Conservation (phyloP, 352 stramenopile genomes). For the Pythium grandisporangium region DNA sequence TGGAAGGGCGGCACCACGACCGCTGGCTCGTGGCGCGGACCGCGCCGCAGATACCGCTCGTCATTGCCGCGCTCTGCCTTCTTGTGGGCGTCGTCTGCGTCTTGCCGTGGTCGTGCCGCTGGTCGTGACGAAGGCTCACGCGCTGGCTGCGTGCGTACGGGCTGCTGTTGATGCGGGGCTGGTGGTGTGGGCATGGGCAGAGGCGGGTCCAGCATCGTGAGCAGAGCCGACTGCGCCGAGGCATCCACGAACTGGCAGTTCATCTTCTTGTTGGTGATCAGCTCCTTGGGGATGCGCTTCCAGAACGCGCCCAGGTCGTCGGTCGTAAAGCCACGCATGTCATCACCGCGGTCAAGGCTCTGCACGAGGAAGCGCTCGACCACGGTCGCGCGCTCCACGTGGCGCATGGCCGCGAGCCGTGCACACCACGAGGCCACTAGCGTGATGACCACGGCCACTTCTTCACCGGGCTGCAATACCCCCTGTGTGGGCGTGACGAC, state of each 20-base stretch:
- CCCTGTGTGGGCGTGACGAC: conserved; percentile 61
- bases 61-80: no score
- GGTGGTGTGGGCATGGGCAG: neutral
- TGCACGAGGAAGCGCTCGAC: conserved; percentile 29
- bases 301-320: conserved; percentile 35
- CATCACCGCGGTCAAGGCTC: conserved; percentile 18
- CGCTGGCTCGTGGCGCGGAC: no score
- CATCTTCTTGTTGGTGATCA: conserved; percentile 54
- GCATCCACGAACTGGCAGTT: conserved; percentile 60
- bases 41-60: no score
- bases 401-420: conserved; percentile 21
- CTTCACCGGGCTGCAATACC: conserved; percentile 27
- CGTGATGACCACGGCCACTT: conserved; percentile 26
- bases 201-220: neutral
- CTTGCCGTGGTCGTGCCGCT: no score
- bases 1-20: no score
- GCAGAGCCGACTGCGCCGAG: neutral
- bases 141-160: no score
- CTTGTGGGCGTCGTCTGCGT: no score
- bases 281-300: conserved; percentile 39
- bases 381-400: conserved; percentile 30
- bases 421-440: conserved; percentile 20
- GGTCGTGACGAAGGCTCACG: no score
- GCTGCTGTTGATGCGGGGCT: neutral
- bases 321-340: conserved; percentile 16